A percentile compares a stretch with the other conserved stretches of the same genome.
Conservation (phyloP, 2,329 filamentous ascomycete genomes). For the Pseudogymnoascus sp. region DNA sequence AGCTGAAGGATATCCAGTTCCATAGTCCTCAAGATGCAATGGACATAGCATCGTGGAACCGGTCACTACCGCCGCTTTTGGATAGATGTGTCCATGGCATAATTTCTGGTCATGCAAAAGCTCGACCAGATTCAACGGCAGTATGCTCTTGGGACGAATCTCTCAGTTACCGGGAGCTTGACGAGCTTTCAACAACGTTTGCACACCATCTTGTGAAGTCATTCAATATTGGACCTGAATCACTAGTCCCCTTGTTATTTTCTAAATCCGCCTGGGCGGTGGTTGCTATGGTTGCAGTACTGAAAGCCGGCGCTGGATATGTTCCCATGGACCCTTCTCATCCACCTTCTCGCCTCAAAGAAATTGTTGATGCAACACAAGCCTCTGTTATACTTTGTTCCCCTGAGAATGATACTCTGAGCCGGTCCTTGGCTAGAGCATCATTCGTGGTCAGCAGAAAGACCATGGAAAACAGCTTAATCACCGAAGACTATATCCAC, state of each 20-base stretch:
- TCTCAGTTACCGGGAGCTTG: slow-evolving; percentile 22
- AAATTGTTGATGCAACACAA: not conserved
- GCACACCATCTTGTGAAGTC: slow-evolving; percentile 15
- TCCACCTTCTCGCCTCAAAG: slow-evolving; percentile 22
- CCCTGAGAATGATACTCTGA: not conserved
- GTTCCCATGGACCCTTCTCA: slow-evolving; percentile 27
- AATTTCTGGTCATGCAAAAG: slow-evolving; percentile 10
- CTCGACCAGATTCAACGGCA: slow-evolving; percentile 9
- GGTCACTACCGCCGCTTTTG: not conserved
- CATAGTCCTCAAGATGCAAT: slow-evolving; percentile 2
- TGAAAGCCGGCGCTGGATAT: slow-evolving; percentile 27
- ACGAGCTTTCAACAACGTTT: slow-evolving; percentile 17
- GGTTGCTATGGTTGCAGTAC: slow-evolving; percentile 25
- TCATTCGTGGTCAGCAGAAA: not conserved
- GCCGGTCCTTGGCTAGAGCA: not conserved
- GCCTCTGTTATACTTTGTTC: not conserved
- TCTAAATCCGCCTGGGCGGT: slow-evolving; percentile 26
- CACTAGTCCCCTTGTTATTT: slow-evolving; percentile 24
- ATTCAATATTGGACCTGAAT: slow-evolving; percentile 8
- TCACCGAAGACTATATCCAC: not conserved
- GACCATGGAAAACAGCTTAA: not conserved
- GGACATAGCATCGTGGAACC: slow-evolving; percentile 4
- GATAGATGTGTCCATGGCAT: slow-evolving; percentile 15
- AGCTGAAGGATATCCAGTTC: not conserved
- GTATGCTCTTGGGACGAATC: slow-evolving; percentile 18